A percentile compares a stretch with the other conserved stretches of the same genome.
These are phyloP conservation scores for Sarocladium oryzae DNA, from an alignment of 2,329 filamentous ascomycete genomes.

Conservation along the genomic window DNA sequence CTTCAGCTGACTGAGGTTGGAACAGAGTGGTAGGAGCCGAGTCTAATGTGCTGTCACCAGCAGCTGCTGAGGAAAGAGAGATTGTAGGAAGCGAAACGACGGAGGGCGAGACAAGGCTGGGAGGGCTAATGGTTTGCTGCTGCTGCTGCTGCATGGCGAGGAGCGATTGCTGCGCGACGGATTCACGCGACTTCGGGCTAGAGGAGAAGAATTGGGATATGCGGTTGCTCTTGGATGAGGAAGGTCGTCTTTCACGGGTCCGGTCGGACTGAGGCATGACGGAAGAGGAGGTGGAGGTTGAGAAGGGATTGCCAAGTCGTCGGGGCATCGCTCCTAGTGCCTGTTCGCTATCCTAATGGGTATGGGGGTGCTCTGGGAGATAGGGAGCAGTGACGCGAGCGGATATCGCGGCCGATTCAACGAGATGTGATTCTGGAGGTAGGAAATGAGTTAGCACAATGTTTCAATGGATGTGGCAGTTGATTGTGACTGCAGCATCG, in stretches of 20 bases:
- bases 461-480: background rate
- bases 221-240: conserved; percentile 65
- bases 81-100: conserved; percentile 81
- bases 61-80: conserved; percentile 79
- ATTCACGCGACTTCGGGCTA: conserved; percentile 68
- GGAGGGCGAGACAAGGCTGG: conserved; percentile 52
- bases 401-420: background rate
- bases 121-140: conserved; percentile 21
- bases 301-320: conserved; percentile 52
- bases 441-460: background rate
- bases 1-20: conserved; percentile 78
- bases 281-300: conserved; percentile 32
- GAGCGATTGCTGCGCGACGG: conserved; percentile 60
- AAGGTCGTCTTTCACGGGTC: conserved; percentile 49
- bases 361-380: background rate
- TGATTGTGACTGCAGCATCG: background rate
- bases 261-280: conserved; percentile 42
- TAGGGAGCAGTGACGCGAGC: background rate
- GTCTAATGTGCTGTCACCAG: conserved; percentile 68
- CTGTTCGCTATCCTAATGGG: background rate
- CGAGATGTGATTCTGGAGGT: background rate
- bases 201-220: conserved; percentile 78
- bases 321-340: conserved; percentile 46
- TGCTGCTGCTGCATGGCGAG: conserved; percentile 55
- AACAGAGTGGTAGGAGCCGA: conserved; percentile 72